A percentile compares a stretch with the other conserved stretches of the same genome.
phyloP scores from a whole-genome alignment of 805 yeast genomes.

The Trichomonascus vanleenenianus region DNA sequence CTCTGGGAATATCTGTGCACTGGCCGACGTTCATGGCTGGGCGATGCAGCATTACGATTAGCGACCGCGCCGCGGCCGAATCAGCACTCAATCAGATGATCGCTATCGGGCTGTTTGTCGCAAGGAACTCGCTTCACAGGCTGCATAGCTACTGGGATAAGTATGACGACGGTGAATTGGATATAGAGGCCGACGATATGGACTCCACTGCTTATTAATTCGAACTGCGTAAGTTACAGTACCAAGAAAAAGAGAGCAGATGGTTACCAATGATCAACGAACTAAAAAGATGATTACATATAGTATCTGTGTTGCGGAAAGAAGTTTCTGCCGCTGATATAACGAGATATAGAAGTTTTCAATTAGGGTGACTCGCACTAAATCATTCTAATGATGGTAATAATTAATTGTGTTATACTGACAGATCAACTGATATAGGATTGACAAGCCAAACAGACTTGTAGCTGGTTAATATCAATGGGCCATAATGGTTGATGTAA shows the following conservation, averaged over 20 bases:
- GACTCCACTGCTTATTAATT: slow-evolving; percentile 13
- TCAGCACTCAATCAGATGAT: slow-evolving; percentile 8
- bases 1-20: slow-evolving; percentile 13
- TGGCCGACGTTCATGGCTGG: slow-evolving; percentile 16
- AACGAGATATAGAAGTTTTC: no score
- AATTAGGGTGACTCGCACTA: no score
- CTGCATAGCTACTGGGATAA: slow-evolving; percentile 13
- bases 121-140: slow-evolving; percentile 14
- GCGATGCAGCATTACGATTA: slow-evolving; percentile 6
- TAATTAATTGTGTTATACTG: no score
- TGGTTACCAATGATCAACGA: no score
- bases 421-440: no score
- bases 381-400: no score
- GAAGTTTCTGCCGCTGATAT: not conserved
- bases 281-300: not conserved
- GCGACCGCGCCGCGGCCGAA: slow-evolving; percentile 10
- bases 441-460: no score
- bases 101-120: slow-evolving; percentile 8
- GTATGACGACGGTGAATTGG: slow-evolving; percentile 8
- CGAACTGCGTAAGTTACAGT: not conserved
- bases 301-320: not conserved
- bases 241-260: no score
- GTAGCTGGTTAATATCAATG: no score
- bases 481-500: no score
- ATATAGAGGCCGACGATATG: slow-evolving; percentile 6